Base-by-base conservation (phyloP, 306 rosid species). In the Dalbergia cultrata region DNA sequence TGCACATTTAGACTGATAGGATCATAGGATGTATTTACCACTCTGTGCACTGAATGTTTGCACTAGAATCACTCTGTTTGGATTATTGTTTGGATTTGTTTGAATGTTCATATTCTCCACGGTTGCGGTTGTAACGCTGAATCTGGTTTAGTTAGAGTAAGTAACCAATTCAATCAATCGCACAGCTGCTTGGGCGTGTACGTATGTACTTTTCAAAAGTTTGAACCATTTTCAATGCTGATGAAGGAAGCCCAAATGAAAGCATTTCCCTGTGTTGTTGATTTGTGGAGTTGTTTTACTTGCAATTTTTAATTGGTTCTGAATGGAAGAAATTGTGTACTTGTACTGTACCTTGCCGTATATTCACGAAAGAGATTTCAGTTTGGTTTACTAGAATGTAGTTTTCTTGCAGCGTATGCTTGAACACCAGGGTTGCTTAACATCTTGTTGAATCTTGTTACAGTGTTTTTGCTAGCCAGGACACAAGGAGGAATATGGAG, bases 401-500 rank as follows among this genome's bases (percentile, higher is more conserved):
- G 35, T 26, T 13, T 63, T 26, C 34, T 52, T 14, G 60, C 26
- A 54, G 22, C 72, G 39, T 62, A n/a, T 43, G 33, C 74, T 26
- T 13, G 63, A 18, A 1, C 41, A 49, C 59, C 44, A 21, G 59
- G 67, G 56, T 84, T 39, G 52, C 33, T 37, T 74, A 35, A 45
- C 37, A 3, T 67, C 33, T 70, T 71, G 17, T 16, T 77, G 75
- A 76, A 80, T 63, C 37, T 72, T 74, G 39, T 69, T 72, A 54
- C 91, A 92, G 96, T 77, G 73, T 83, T 80, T 88, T 84, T 76
- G 75, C 84, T 49, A 34, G 81, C 67, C 83, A 22, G 59, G 90
- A 81, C 19, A 58, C 13, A 7, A 78, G 60, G 44, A 88, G 35
- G 76, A 87, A 77, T 62, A 31, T 71, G 56, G 89, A 78, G 37